Percentiles rank a stretch among this genome's conserved stretches.
Conservation (phyloP, 495 filamentous ascomycete species). For the Filosporella fistucella region DNA sequence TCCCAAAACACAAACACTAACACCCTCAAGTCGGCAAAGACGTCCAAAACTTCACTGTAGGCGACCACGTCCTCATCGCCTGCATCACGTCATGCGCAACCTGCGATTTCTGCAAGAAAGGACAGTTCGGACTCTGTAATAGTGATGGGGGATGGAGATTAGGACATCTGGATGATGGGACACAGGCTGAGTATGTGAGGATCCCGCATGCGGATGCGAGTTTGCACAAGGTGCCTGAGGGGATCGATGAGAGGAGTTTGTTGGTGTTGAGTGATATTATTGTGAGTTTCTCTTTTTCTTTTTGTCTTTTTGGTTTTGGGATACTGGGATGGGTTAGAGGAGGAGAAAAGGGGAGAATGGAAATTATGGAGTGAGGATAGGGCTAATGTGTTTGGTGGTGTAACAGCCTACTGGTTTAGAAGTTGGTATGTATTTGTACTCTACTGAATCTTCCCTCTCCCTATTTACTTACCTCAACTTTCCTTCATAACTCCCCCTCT, state of each 20-base stretch:
- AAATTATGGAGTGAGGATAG: no score
- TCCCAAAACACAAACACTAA: no score
- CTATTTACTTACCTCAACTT: no score
- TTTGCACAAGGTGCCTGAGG: slow-evolving; percentile 33
- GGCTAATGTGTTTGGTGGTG: background rate
- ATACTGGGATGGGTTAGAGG: no score
- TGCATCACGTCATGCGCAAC: slow-evolving; percentile 37
- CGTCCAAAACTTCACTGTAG: slow-evolving; percentile 23
- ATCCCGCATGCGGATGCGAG: slow-evolving; percentile 41
- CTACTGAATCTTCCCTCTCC: background rate
- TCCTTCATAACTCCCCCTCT: no score
- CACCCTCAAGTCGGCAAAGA: slow-evolving; percentile 29
- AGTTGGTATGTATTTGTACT: slow-evolving; percentile 23
- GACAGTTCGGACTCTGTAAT: slow-evolving; percentile 33
- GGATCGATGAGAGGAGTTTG: slow-evolving; percentile 30
- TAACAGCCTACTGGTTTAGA: slow-evolving; percentile 42
- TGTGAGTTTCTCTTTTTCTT: background rate
- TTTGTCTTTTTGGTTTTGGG: no score
- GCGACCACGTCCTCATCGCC: slow-evolving; percentile 41
- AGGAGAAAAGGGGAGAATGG: no score
- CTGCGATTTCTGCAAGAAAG: slow-evolving; percentile 34
- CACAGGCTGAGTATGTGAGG: slow-evolving; percentile 48
- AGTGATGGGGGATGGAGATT: slow-evolving; percentile 37
- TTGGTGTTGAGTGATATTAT: slow-evolving; percentile 43
- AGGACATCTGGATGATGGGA: slow-evolving; percentile 41